phyloP scores from a whole-genome alignment of 805 yeast genomes.

The Hanseniaspora nectarophila region DNA sequence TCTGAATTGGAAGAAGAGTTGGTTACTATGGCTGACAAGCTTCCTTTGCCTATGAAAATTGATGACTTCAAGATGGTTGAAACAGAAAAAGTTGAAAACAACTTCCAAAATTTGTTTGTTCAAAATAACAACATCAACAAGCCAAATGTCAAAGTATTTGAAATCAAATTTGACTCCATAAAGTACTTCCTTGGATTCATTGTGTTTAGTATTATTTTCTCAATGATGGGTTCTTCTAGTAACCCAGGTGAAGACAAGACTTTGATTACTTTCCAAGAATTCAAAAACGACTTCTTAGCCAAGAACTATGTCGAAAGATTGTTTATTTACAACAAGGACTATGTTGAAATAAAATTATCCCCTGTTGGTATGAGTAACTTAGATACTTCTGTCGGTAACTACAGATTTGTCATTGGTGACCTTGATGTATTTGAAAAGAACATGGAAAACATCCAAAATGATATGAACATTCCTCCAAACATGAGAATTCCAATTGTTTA shows the following conservation, averaged over 20 bases:
- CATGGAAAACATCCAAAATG: slow-evolving; percentile 63
- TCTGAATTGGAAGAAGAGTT: not conserved
- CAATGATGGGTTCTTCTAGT: slow-evolving; percentile 19
- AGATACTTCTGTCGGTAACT: slow-evolving; percentile 30
- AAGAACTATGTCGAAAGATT: slow-evolving; percentile 66
- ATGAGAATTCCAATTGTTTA: slow-evolving; percentile 75
- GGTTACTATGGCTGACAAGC: not conserved
- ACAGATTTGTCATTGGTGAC: slow-evolving; percentile 72
- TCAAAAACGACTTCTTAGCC: slow-evolving; percentile 59
- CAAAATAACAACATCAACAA: slow-evolving; percentile 18
- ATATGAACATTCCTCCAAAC: slow-evolving; percentile 45
- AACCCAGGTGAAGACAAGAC: slow-evolving; percentile 26
- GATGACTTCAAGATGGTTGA: not conserved
- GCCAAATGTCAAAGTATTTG: slow-evolving; percentile 27
- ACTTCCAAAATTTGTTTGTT: not conserved
- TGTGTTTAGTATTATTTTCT: slow-evolving; percentile 26
- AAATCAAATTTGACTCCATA: slow-evolving; percentile 13
- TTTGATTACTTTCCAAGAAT: slow-evolving; percentile 86
- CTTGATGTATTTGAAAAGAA: slow-evolving; percentile 77
- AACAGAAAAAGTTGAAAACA: not conserved
- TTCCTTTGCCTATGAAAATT: not conserved
- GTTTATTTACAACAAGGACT: slow-evolving; percentile 61
- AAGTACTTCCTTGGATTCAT: slow-evolving; percentile 25
- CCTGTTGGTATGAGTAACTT: slow-evolving; percentile 46
- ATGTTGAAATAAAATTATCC: slow-evolving; percentile 60